Percentiles rank a stretch among this genome's conserved stretches.
Evolutionary conservation across 2,329 filamentous ascomycete genomes (phyloP).

Genomic region (Aspergillus sp.): DNA sequence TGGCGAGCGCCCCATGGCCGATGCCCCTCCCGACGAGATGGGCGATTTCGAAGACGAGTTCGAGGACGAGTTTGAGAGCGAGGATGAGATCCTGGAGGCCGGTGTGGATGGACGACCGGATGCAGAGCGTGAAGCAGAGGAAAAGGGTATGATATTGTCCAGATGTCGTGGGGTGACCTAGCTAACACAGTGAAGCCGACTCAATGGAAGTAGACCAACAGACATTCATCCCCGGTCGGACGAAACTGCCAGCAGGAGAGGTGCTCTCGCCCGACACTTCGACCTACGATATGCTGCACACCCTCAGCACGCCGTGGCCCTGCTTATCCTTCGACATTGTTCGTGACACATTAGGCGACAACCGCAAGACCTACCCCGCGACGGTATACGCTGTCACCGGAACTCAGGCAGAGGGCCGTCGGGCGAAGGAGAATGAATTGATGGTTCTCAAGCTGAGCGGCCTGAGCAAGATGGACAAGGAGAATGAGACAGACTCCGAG

Average conservation of each 20-base stretch:
- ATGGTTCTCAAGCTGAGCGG: conserved; percentile 97
- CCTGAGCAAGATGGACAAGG: conserved; percentile 79
- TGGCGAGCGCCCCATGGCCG: conserved; percentile 57
- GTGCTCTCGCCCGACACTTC: conserved; percentile 85
- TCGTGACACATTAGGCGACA: conserved; percentile 79
- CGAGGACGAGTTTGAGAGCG: conserved; percentile 93
- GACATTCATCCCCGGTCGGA: conserved; percentile 85
- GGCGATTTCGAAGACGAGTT: conserved; percentile 75
- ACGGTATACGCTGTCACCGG: conserved; percentile 94
- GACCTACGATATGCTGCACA: conserved; percentile 98
- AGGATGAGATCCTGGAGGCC: conserved; percentile 90
- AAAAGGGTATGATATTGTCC: conserved; percentile 55
- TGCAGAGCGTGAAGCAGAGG: conserved; percentile 87
- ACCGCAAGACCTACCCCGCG: conserved; percentile 88
- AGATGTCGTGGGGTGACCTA: background rate
- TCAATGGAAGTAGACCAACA: conserved; percentile 80
- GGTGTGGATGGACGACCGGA: conserved; percentile 91
- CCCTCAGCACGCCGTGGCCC: conserved; percentile 90
- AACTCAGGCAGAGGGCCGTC: conserved; percentile 78
- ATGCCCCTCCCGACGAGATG: conserved; percentile 52
- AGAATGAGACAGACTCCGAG: conserved; percentile 67
- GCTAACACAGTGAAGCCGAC: conserved; percentile 44
- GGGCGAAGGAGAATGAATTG: conserved; percentile 83
- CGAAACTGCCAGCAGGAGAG: conserved; percentile 87
- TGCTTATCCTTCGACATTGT: conserved; percentile 95